phyloP scores from a whole-genome alignment of 2,329 filamentous ascomycete species.

The Aspergillus brunneoviolaceus region DNA sequence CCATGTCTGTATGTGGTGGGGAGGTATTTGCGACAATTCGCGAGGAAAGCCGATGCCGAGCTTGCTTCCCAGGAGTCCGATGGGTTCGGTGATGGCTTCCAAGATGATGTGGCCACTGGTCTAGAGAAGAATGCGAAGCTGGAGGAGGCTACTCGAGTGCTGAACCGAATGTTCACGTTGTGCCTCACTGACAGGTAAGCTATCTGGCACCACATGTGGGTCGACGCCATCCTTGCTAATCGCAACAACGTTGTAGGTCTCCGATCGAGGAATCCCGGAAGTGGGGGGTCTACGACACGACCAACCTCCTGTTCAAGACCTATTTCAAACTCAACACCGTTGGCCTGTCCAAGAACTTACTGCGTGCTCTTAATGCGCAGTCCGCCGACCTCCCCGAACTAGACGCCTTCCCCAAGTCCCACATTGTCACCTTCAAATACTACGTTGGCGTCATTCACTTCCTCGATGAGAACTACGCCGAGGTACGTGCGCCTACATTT shows the following conservation, averaged over 20 bases:
- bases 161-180: conserved; percentile 88
- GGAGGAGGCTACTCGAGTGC: conserved; percentile 83
- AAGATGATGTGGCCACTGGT: conserved; percentile 80
- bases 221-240: not conserved
- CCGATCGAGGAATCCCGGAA: conserved; percentile 87
- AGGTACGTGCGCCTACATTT: conserved; percentile 50
- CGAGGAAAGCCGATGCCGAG: conserved; percentile 84
- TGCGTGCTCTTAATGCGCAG: conserved; percentile 78
- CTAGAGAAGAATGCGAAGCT: conserved; percentile 77
- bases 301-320: conserved; percentile 95
- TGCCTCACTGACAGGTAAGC: conserved; percentile 84
- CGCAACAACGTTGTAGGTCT: conserved; percentile 54
- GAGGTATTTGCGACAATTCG: conserved; percentile 82
- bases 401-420: conserved; percentile 78
- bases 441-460: conserved; percentile 93
- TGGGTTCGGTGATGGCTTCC: conserved; percentile 55
- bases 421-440: conserved; percentile 94
- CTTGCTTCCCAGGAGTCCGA: conserved; percentile 50
- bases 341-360: conserved; percentile 82
- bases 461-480: conserved; percentile 85
- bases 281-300: conserved; percentile 95
- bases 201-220: not conserved
- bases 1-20: conserved; percentile 85
- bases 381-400: conserved; percentile 77
- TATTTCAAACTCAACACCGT: conserved; percentile 95